Evolutionary conservation across 2,329 filamentous ascomycete species (phyloP), one percentile per base, ranked within the genome.

Genomic region (Elsinoe perseae): DNA sequence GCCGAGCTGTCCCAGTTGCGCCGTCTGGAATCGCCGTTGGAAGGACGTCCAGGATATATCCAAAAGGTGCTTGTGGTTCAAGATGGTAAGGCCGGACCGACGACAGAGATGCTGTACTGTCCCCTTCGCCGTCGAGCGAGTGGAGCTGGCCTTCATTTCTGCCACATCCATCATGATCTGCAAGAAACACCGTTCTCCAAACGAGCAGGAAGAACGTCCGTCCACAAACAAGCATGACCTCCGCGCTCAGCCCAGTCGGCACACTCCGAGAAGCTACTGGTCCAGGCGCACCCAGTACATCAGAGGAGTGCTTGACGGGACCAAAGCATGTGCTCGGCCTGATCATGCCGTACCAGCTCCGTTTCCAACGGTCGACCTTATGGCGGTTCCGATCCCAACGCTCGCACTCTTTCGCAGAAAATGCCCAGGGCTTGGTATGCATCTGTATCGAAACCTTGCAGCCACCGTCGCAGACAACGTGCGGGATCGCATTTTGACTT

Each of bases 381-480:
- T 27, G 44, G 27, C 16, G 10, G 6, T 25, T 30, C 16, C 28
- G 27, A 30, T 20, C 14, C 2, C 44, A 50, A 32, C 44, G 44
- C 20, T n/a, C 23, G 43, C 9, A 12, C 43, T 16, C 43, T 27
- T 48, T 48, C 20, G 43, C 25, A 8, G 20, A 48, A 48, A 48
- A 48, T 48, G 43, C 43, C 43, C 43, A 48, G 43, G 43, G 25
- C 43, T 48, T 48, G 43, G 43, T 48, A 48, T 28, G 20, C n/a
- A 30, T 7, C 43, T 27, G 43, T 48, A 48, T 48, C 23, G 23
- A 48, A 30, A 48, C 43, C 43, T 48, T 30, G 14, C 9, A 48
- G 43, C 43, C 43, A 48, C 23, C 12, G 21, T 40, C 12, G 14
- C 36, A 40, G 14, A 40, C 18, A 40, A 6, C 28, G 12, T 40